Evolutionary conservation across 2,329 filamentous ascomycete genomes (phyloP).

Genomic region (Didymella keratinophila): DNA sequence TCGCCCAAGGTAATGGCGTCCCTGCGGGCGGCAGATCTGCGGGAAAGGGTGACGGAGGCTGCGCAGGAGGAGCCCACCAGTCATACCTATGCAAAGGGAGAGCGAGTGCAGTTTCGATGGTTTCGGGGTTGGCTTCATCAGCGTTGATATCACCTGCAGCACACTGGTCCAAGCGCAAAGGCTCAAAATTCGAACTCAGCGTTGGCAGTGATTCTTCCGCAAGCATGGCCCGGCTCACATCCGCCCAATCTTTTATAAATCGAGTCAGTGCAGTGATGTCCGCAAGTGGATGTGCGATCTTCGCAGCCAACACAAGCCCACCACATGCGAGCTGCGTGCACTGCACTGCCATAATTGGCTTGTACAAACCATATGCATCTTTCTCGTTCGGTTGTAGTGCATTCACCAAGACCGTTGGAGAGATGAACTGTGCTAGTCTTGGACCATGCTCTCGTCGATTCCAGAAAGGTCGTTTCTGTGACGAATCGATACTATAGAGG

Average conservation of each 20-base stretch:
- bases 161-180: not conserved
- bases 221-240: conserved; percentile 11
- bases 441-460: not conserved
- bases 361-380: conserved; percentile 7
- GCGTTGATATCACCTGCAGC: conserved; percentile 8
- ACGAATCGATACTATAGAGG: not conserved
- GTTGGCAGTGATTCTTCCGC: not conserved
- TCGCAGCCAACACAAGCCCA: conserved; percentile 14
- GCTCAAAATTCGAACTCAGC: conserved; percentile 1
- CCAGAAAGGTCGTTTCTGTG: not conserved
- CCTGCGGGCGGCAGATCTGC: conserved; percentile 6
- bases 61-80: conserved; percentile 20
- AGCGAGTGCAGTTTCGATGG: not conserved
- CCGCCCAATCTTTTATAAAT: conserved; percentile 19
- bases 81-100: conserved; percentile 23
- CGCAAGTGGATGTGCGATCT: conserved; percentile 21
- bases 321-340: conserved; percentile 17
- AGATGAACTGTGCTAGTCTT: not conserved
- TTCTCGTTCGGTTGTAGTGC: conserved; percentile 12
- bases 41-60: conserved; percentile 14
- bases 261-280: conserved; percentile 16
- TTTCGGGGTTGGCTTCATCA: conserved; percentile 1
- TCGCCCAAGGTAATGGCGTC: conserved; percentile 16
- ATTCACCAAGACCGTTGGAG: not conserved
- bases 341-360: conserved; percentile 20